A percentile compares a stretch with the other conserved stretches of the same genome.
phyloP scores from a whole-genome alignment of 1,139 yeast genomes.

The Magnusiomyces ingens region DNA sequence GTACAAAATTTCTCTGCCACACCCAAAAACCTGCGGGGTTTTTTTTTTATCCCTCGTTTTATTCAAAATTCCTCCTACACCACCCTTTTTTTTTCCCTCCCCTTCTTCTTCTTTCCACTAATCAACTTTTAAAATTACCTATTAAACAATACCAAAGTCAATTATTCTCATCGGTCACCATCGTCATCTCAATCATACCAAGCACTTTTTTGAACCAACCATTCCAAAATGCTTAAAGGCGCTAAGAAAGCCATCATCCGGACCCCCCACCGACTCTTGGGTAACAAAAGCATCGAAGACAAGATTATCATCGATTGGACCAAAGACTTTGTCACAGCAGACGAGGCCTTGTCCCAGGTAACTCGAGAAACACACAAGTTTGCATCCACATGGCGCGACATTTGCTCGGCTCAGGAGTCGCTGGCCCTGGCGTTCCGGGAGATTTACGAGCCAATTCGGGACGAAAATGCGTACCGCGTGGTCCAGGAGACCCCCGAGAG shows the following conservation, averaged over 20 bases:
- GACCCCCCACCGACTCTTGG: conserved; percentile 34
- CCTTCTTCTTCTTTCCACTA: neutral
- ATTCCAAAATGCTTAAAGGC: conserved; percentile 28
- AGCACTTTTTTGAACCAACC: conserved; percentile 15
- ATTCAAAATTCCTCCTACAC: conserved; percentile 7
- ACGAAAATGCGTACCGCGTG: conserved; percentile 26
- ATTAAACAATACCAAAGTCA: too few species aligned
- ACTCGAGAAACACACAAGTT: conserved; percentile 35
- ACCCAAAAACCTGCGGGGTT: too few species aligned
- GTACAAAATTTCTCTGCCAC: too few species aligned
- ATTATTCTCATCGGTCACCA: neutral
- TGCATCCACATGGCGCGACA: conserved; percentile 37
- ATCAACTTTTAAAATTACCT: too few species aligned
- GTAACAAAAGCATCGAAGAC: conserved; percentile 40
- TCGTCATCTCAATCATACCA: neutral
- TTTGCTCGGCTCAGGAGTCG: conserved; percentile 29
- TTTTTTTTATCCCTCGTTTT: conserved; percentile 13
- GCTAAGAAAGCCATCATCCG: conserved; percentile 35
- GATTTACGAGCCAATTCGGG: conserved; percentile 34
- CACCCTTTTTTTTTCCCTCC: neutral
- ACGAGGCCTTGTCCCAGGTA: conserved; percentile 41
- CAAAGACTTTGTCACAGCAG: conserved; percentile 42
- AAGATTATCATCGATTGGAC: conserved; percentile 44
- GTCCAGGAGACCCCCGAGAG: conserved; percentile 39
- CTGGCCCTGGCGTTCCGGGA: conserved; percentile 34